Evolutionary conservation across 768 basidiomycete species (phyloP), one percentile per base, ranked within the genome.

Genomic region (Tricholoma saponaceum): DNA sequence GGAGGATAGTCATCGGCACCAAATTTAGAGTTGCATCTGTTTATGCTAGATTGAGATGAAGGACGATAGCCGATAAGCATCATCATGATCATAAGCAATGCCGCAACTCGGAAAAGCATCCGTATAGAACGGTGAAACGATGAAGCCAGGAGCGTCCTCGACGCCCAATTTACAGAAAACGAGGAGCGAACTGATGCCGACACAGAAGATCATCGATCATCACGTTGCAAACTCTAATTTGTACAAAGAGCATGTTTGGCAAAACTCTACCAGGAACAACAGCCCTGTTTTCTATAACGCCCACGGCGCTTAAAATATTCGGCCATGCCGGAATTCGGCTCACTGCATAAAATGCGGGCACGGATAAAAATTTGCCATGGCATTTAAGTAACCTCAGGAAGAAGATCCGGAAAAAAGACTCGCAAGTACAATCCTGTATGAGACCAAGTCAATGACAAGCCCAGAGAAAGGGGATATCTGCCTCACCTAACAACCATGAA

Each of bases 291-390:
- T 30, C 86, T 64, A 78, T 83, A 52, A 28, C 39, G 65, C 44
- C 51, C 55, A n/a, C 51, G 68, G 7, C 51, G 67, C 33, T n/a
- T n/a, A n/a, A n/a, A n/a, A n/a, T n/a, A n/a, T n/a, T 57, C 69
- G 52, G 64, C 51, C 43, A 52, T 60, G 9, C 35, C 23, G 16
- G 54, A 46, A 20, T 20, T 12, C 28, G 18, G 58, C 71, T 26
- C 56, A 85, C 84, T 28, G 77, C 77, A n/a, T n/a, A 58, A 58
- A 86, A 85, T 0, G 84, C 80, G 5, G 86, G 70, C n/a, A n/a
- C 66, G 6, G 2, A 44, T 22, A 10, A 44, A 5, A 20, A 8
- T 81, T 81, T 51, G 73, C 68, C 26, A 80, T 70, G 0, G 83
- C 74, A 56, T 81, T 77, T 12, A 85, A 66, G 60, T 86, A 85